Base-by-base conservation (phyloP, 2,329 filamentous ascomycete genomes). In the Aspergillus novoparasiticus region DNA sequence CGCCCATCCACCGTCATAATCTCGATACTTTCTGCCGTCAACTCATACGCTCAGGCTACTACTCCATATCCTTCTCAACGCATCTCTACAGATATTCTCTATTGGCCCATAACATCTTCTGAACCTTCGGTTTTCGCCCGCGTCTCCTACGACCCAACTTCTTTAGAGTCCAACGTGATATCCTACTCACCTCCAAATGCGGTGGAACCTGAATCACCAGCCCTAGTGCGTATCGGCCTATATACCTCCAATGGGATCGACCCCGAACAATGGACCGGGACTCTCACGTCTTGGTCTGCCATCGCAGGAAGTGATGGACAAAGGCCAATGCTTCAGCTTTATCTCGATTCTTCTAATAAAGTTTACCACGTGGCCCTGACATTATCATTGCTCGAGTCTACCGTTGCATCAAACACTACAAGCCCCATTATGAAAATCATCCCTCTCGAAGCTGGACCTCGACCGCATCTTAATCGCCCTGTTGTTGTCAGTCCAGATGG, bases 171-270 rank as follows among this genome's bases (percentile, higher is more conserved):
- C 46, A 69, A 75, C 32, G 68, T 82, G 12, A 64, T 76, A 12
- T 76, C 78, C 21, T 82, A 79, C 68, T 73, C 75, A 5, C 77
- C 78, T 36, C 78, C 79, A 9, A 64, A 53, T 9, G 32, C 66
- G 2, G 60, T 26, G 28, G 41, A 62, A 62, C 55, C 69, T 55
- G 46, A 60, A 45, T 77, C 83, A 68, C 77, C 82, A 59, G 80
- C 82, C 71, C 83, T 87, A 66, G 76, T 86, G 53, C 82, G 84
- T 45, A 77, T 87, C 8, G 85, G 84, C 63, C 81, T 86, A 39
- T 83, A 80, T 69, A 85, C 69, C 45, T 67, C 67, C 23, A 75
- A 72, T 1, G 62, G 71, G 1, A 66, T 71, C 30, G 74, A 73
- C 51, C 56, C 71, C 19, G 77, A 74, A 58, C 74, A 78, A 71